Conservation (phyloP, 129 eudicot genomes). For the Logfia minima region DNA sequence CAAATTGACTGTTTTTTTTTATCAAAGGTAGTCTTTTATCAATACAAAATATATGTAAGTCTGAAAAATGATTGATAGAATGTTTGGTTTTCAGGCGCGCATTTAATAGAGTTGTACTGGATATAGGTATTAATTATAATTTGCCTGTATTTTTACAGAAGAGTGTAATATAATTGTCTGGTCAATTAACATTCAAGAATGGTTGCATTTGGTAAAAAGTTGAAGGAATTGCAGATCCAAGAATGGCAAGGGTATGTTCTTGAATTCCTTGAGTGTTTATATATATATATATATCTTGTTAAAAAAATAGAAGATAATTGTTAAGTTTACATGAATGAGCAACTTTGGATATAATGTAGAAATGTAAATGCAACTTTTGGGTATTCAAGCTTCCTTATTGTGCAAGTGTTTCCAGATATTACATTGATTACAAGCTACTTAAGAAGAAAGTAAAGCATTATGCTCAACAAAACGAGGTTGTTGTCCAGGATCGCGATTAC, state of each 20-base stretch:
- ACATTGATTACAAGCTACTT: conserved; percentile 57
- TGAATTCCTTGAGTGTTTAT: neutral
- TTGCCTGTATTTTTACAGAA: conserved; percentile 12
- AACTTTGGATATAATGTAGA: too few relatives aligned
- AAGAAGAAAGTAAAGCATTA: conserved; percentile 66
- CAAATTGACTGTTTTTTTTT: too few relatives aligned
- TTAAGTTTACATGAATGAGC: too few relatives aligned
- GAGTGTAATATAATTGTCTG: conserved; percentile 20
- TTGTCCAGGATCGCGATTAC: conserved; percentile 30
- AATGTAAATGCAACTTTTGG: neutral
- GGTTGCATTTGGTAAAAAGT: conserved; percentile 79
- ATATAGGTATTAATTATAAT: too few relatives aligned
- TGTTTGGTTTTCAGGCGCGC: too few relatives aligned
- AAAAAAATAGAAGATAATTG: too few relatives aligned
- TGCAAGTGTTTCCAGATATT: conserved; percentile 37
- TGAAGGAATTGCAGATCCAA: conserved; percentile 57
- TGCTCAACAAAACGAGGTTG: conserved; percentile 42
- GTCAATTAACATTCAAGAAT: conserved; percentile 27
- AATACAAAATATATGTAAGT: too few relatives aligned
- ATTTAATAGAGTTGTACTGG: too few relatives aligned
- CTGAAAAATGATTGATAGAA: too few relatives aligned
- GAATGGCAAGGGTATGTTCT: conserved; percentile 62
- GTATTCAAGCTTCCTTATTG: neutral
- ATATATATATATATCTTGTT: too few relatives aligned
- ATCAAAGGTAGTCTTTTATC: too few relatives aligned